Conservation (phyloP, 1,139 yeast genomes). For the Protomyces macrosporus region DNA sequence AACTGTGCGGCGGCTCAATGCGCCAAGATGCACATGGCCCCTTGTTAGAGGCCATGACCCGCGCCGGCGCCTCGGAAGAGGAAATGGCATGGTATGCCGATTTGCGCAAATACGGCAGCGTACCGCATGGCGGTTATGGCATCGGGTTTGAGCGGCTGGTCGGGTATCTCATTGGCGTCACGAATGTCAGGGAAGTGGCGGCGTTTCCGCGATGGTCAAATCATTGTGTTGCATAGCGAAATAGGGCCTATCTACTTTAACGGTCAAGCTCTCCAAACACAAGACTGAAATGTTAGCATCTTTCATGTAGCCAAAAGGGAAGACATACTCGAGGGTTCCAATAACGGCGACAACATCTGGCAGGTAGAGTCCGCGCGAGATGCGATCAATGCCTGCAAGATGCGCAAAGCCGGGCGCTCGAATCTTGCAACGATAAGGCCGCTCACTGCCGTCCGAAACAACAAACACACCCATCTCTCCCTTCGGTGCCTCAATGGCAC, state of each 20-base stretch:
- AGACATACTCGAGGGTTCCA: conserved; percentile 93
- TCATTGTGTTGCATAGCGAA: conserved; percentile 38
- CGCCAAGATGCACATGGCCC: conserved; percentile 64
- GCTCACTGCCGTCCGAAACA: conserved; percentile 82
- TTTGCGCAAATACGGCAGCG: conserved; percentile 68
- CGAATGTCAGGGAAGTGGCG: conserved; percentile 76
- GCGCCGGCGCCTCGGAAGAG: conserved; percentile 46
- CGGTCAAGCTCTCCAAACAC: conserved; percentile 1
- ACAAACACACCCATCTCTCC: conserved; percentile 93
- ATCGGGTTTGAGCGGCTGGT: conserved; percentile 86
- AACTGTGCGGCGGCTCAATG: conserved; percentile 88
- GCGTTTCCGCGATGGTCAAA: conserved; percentile 68
- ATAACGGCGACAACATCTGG: conserved; percentile 93
- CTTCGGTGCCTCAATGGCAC: conserved; percentile 91
- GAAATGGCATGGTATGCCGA: conserved; percentile 65
- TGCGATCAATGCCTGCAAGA: conserved; percentile 80
- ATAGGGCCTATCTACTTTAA: neutral
- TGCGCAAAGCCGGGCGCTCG: conserved; percentile 93
- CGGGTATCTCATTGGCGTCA: conserved; percentile 63
- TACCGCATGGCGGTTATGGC: conserved; percentile 97
- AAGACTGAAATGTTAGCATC: neutral
- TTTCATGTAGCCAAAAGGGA: conserved; percentile 85
- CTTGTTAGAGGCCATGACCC: conserved; percentile 49
- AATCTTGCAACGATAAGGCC: conserved; percentile 88
- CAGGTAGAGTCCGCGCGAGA: conserved; percentile 76